Evolutionary conservation across 129 eudicot species (phyloP).

Genomic region (Rutidosis leptorrhynchoides): DNA sequence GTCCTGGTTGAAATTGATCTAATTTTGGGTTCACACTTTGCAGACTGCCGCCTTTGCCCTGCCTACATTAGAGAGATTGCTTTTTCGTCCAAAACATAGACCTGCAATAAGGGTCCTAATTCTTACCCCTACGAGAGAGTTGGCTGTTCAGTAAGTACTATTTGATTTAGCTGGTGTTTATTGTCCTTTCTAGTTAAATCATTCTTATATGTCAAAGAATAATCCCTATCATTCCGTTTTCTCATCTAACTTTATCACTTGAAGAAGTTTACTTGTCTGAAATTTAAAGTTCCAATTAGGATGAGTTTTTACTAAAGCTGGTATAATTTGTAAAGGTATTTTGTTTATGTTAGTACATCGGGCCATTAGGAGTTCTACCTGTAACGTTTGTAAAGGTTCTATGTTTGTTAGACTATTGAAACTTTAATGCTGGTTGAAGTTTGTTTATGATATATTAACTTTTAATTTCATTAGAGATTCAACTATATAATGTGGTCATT

Average conservation of each 20-base stretch:
- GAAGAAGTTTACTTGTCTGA: background rate
- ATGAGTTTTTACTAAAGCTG: background rate
- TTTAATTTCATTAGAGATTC: background rate
- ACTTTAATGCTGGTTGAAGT: background rate
- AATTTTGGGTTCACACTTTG: conserved; percentile 15
- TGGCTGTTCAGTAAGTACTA: conserved; percentile 88
- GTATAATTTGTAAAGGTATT: background rate
- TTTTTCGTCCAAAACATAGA: conserved; percentile 78
- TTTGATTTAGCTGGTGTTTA: background rate
- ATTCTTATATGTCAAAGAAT: background rate
- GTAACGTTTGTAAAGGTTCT: background rate
- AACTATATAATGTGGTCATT: conserved; percentile 2
- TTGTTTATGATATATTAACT: background rate
- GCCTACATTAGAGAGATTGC: conserved; percentile 87
- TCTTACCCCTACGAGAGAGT: conserved; percentile 96
- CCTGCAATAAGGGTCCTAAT: conserved; percentile 94
- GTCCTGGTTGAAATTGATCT: conserved; percentile 4
- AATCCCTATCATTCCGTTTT: background rate
- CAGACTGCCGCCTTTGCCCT: conserved; percentile 98
- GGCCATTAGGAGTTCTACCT: background rate
- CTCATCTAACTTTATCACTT: background rate
- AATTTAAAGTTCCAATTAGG: background rate
- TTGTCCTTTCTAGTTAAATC: background rate
- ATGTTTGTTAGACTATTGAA: conserved; percentile 9
- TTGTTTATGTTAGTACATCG: background rate